Conservation (phyloP, 306 rosid genomes). For the Pyrus bretschneideri region DNA sequence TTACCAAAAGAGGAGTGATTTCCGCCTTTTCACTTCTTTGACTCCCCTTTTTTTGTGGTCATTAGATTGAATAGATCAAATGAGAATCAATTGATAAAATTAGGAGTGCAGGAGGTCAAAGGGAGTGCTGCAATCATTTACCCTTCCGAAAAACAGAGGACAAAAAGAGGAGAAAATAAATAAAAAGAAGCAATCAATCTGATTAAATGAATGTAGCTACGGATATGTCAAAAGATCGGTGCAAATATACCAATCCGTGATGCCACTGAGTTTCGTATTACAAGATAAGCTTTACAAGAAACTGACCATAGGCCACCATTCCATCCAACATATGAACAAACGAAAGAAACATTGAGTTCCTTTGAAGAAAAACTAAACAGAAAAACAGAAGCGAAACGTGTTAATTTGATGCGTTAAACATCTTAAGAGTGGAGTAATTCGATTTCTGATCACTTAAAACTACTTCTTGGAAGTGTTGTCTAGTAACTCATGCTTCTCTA, state of each 20-base stretch:
- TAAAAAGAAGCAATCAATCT: not conserved
- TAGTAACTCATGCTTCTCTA: not conserved
- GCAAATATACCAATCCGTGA: not conserved
- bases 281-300: constrained; percentile 4
- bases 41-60: not conserved
- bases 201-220: not conserved
- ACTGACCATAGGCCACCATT: not conserved
- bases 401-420: not conserved
- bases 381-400: not conserved
- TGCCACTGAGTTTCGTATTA: not conserved
- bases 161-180: not conserved
- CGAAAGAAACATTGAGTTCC: not conserved
- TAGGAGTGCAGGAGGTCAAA: not conserved
- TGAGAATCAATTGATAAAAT: not conserved
- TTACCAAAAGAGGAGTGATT: not conserved
- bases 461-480: not conserved
- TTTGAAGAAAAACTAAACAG: not conserved
- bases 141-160: not conserved
- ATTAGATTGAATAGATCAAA: not conserved
- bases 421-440: not conserved
- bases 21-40: not conserved
- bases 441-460: not conserved
- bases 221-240: not conserved
- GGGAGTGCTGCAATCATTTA: not conserved
- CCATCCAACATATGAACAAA: constrained; percentile 3